Evolutionary conservation across 129 eudicot species (phyloP).

Genomic region (carrot (Daucus carota)): DNA sequence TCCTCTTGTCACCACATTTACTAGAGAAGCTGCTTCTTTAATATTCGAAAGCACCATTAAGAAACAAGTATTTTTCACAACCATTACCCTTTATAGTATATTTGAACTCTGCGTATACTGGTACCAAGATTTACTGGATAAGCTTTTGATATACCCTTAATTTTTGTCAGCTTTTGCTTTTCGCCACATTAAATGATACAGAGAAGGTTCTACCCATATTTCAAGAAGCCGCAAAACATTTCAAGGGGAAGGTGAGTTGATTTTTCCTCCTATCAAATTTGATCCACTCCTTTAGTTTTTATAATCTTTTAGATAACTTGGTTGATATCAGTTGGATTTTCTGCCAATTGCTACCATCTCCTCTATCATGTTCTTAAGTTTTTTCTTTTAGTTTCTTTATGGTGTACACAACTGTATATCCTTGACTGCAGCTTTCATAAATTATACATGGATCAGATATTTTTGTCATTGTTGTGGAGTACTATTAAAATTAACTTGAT

Average conservation of each 20-base stretch:
- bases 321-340: neutral
- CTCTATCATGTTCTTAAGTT: neutral
- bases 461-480: neutral
- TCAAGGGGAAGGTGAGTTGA: conserved; percentile 74
- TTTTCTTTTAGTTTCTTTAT: neutral
- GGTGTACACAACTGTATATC: neutral
- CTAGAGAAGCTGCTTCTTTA: conserved; percentile 58
- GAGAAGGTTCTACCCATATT: conserved; percentile 42
- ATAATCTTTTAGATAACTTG: neutral
- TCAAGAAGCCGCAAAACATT: conserved; percentile 72
- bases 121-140: neutral
- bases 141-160: conserved; percentile 1
- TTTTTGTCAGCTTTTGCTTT: conserved; percentile 54
- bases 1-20: conserved; percentile 76
- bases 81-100: neutral
- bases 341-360: neutral
- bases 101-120: neutral
- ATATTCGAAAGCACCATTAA: conserved; percentile 74
- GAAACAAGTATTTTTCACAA: conserved; percentile 48
- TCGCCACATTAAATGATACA: conserved; percentile 55
- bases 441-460: neutral
- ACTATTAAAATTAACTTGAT: neutral
- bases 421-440: neutral
- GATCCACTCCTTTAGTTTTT: neutral
- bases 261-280: neutral